These are phyloP conservation scores for Cryptococcus sp. DNA, from an alignment of 1,284 basidiomycete genomes.

Conservation along the genomic window DNA sequence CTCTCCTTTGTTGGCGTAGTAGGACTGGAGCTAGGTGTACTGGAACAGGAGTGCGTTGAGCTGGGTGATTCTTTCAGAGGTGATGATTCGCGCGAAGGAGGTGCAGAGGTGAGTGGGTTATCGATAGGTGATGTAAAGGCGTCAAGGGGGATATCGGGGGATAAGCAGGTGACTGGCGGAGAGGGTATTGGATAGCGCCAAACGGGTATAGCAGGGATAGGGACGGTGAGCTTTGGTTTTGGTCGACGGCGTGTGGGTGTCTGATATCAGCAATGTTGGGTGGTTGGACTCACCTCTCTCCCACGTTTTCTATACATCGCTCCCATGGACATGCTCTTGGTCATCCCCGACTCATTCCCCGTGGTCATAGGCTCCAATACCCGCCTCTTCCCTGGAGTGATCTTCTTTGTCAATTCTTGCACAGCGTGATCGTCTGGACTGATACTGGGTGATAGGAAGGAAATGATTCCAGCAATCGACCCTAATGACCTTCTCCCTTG, in stretches of 20 bases:
- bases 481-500: conserved; percentile 18
- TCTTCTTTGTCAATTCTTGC: conserved; percentile 17
- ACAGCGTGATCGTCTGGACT: conserved; percentile 15
- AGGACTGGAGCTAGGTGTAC: neutral
- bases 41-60: conserved; percentile 1
- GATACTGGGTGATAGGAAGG: conserved; percentile 6
- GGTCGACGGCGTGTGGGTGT: conserved; percentile 10
- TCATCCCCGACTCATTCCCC: neutral
- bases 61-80: neutral
- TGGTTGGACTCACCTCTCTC: neutral
- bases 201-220: conserved; percentile 16
- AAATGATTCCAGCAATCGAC: conserved; percentile 18
- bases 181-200: conserved; percentile 34
- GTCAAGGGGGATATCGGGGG: conserved; percentile 28
- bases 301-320: neutral
- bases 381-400: conserved; percentile 16
- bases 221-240: conserved; percentile 6
- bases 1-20: neutral
- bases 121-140: conserved; percentile 21
- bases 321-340: neutral
- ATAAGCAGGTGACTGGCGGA: conserved; percentile 27
- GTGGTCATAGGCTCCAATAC: conserved; percentile 22
- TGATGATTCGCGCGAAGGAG: conserved; percentile 3
- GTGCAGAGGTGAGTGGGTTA: conserved; percentile 11
- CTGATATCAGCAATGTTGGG: neutral